Base-by-base conservation (phyloP, 139 green algal genomes). In the Ostreobium quekettii region DNA sequence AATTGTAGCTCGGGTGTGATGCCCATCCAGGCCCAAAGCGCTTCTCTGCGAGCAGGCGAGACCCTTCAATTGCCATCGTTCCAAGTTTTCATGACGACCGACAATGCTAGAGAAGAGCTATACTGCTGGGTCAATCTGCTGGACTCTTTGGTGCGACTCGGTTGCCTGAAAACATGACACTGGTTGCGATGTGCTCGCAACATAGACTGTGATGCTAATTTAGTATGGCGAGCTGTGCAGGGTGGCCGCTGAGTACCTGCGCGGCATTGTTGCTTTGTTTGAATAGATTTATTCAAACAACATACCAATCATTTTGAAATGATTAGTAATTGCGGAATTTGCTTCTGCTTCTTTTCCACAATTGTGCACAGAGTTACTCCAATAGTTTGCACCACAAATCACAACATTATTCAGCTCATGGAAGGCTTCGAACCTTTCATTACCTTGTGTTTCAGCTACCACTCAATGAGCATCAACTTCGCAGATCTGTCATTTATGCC, bases 81-180 rank as follows among this genome's bases (percentile, higher is more conserved):
- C 37, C 32, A 53, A 35, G n/a, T 64, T n/a, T 29, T 36, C 56
- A 58, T 73, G 67, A 36, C 60, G 28, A 68, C 35, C 5, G 61
- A 35, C 7, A 28, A 4, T 57, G 19, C 30, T 38, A n/a, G 36
- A 24, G 53, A 70, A 0, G 56, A 67, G 0, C 71, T 80, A 31
- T 74, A 64, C 47, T 87, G 81, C 66, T 81, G 70, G 74, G 5
- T 85, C 8, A 60, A 6, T 2, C 74, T 87, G 48, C 68, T 75
- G 33, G 74, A 84, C 62, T 62, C 74, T 11, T 30, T 67, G 48
- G 77, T 81, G 60, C 2, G 56, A 15, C 37, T 33, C 56, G 8
- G 26, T 33, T 63, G 56, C 56, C 56, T 15, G 46, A 15, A 53
- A 26, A 19, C 42, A 53, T 53, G 42, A 19, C 46, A 71, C 68